Conservation (phyloP, 2,329 filamentous ascomycete genomes). For the Cercospora janseana region DNA sequence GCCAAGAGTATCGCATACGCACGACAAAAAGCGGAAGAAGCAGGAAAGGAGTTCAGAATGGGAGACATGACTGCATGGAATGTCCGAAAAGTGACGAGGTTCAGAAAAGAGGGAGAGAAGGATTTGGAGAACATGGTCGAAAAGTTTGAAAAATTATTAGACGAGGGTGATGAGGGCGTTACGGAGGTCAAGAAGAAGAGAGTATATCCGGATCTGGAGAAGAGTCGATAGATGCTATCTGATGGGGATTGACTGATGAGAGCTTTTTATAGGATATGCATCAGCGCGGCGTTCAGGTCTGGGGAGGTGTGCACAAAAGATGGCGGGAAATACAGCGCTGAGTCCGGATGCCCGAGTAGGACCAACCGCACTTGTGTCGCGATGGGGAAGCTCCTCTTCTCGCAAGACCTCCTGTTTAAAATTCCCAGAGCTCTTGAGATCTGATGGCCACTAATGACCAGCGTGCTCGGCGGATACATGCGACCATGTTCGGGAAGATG, state of each 20-base stretch:
- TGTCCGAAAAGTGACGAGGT: slow-evolving; percentile 77
- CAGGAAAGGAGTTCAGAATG: slow-evolving; percentile 55
- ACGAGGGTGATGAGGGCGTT: slow-evolving; percentile 37
- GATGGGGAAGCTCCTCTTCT: too few species aligned
- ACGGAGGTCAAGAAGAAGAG: slow-evolving; percentile 38
- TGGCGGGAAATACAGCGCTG: too few species aligned
- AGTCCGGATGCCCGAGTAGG: too few species aligned
- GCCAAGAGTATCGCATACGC: slow-evolving; percentile 72
- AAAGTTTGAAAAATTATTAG: slow-evolving; percentile 41
- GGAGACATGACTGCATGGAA: slow-evolving; percentile 75
- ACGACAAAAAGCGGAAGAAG: slow-evolving; percentile 22
- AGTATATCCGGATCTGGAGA: slow-evolving; percentile 34
- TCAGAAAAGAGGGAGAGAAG: slow-evolving; percentile 63
- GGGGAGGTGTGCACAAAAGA: not conserved
- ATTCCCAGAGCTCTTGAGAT: too few species aligned
- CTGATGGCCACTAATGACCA: too few species aligned
- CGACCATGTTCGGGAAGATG: too few species aligned
- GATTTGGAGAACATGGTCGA: slow-evolving; percentile 63
- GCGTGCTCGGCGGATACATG: too few species aligned
- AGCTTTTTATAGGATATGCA: not conserved
- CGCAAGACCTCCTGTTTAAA: too few species aligned
- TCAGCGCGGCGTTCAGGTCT: not conserved
- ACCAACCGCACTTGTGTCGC: too few species aligned
- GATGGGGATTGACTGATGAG: not conserved
- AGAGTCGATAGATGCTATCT: not conserved